These are phyloP conservation scores for Tilletia indica DNA, from an alignment of 1,284 basidiomycete species.

Conservation along the genomic window DNA sequence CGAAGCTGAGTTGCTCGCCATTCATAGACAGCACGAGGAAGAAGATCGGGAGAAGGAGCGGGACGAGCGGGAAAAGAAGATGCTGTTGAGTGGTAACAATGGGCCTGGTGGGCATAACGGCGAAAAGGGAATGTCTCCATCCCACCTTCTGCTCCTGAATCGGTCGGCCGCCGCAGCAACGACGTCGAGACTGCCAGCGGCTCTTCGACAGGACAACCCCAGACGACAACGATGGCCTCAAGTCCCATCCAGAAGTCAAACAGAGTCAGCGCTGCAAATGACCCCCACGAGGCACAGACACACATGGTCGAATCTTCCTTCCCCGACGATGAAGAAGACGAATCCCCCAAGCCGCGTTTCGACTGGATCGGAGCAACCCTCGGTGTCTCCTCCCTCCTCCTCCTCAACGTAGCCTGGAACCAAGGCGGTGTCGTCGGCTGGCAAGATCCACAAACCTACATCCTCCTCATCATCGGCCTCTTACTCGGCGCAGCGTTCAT, in stretches of 20 bases:
- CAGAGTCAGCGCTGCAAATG: too few species aligned
- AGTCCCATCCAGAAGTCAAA: background rate
- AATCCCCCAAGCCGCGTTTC: slow-evolving; percentile 19
- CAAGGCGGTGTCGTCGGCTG: slow-evolving; percentile 45
- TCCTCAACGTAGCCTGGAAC: slow-evolving; percentile 45
- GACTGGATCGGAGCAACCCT: slow-evolving; percentile 37
- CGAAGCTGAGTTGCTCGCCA: slow-evolving; percentile 30
- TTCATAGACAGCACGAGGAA: slow-evolving; percentile 26
- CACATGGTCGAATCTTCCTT: too few species aligned
- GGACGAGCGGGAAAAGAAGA: too few species aligned
- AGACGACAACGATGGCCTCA: background rate
- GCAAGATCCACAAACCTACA: slow-evolving; percentile 34
- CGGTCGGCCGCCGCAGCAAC: too few species aligned
- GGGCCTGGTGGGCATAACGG: too few species aligned
- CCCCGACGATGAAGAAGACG: background rate
- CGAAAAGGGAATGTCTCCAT: too few species aligned
- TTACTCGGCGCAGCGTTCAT: slow-evolving; percentile 32
- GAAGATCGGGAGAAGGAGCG: slow-evolving; percentile 6
- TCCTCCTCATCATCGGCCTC: slow-evolving; percentile 40
- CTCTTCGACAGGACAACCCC: background rate
- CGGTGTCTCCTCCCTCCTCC: slow-evolving; percentile 34
- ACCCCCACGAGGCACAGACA: too few species aligned
- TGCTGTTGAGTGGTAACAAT: too few species aligned
- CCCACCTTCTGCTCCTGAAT: too few species aligned
- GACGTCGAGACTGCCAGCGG: background rate